Percentiles rank a stretch among this genome's conserved stretches.
Conservation (phyloP, 352 stramenopile genomes). For the Globisporangium alternatum region DNA sequence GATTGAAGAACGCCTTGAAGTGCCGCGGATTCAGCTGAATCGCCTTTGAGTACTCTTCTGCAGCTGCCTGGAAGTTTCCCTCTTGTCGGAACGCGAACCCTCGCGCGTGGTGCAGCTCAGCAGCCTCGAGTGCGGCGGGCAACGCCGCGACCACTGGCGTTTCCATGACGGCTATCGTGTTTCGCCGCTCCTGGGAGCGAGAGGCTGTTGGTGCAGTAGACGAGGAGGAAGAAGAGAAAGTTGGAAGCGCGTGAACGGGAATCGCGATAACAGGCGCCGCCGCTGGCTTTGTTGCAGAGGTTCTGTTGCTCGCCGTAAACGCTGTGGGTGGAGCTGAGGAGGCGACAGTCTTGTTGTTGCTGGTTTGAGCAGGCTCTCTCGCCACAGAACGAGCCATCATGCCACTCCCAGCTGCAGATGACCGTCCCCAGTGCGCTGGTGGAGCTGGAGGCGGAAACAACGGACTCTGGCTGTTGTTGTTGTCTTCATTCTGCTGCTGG, state of each 20-base stretch:
- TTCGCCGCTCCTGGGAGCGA: constrained; percentile 12
- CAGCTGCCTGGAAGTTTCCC: constrained; percentile 76
- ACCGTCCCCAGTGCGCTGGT: not conserved
- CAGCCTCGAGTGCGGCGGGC: constrained; percentile 19
- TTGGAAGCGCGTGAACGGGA: not conserved
- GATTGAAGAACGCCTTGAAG: constrained; percentile 90
- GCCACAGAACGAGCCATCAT: not conserved
- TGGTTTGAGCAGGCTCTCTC: not conserved
- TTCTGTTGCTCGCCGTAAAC: not conserved
- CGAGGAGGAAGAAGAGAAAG: not conserved
- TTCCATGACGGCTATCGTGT: constrained; percentile 32
- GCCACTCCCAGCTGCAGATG: not conserved
- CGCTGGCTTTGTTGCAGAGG: not conserved
- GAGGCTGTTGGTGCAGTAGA: not conserved
- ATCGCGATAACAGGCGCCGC: not conserved
- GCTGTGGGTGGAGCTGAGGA: not conserved
- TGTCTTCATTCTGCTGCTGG: constrained; percentile 22
- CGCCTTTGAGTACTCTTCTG: constrained; percentile 74
- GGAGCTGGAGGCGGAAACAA: constrained; percentile 1
- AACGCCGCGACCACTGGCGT: not conserved
- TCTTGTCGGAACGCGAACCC: constrained; percentile 78
- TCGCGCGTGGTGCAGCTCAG: constrained; percentile 52
- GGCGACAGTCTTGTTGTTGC: not conserved
- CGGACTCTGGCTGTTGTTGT: constrained; percentile 24
- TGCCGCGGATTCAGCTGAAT: constrained; percentile 70